Evolutionary conservation across 176 grass and related monocot species (phyloP).

Genomic region (Guadua angustifolia): DNA sequence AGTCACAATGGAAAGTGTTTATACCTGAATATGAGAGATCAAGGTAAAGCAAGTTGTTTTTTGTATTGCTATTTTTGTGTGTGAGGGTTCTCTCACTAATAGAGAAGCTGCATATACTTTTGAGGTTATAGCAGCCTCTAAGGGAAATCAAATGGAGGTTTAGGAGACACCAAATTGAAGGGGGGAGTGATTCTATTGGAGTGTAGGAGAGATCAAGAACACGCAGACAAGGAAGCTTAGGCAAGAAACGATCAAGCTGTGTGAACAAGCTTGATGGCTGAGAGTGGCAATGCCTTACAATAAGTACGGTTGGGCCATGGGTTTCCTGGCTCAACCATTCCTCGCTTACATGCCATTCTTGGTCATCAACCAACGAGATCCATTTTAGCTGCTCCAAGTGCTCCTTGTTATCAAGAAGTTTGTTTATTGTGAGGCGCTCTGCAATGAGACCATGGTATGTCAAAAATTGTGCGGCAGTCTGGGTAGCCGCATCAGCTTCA

Average conservation of each 20-base stretch:
- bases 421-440: neutral
- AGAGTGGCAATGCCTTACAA: neutral
- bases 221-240: neutral
- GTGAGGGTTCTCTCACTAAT: too few relatives aligned
- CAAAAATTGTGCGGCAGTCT: neutral
- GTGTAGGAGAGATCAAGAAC: constrained; percentile 42
- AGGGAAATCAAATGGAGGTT: constrained; percentile 19
- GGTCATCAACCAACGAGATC: neutral
- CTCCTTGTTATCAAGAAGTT: neutral
- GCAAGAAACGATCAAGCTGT: neutral
- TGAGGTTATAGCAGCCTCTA: neutral
- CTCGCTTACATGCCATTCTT: neutral
- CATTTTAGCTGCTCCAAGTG: neutral
- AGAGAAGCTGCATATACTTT: neutral
- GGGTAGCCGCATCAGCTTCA: neutral
- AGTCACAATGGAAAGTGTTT: rapidly evolving
- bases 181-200: neutral
- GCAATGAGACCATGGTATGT: neutral
- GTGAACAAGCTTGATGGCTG: neutral
- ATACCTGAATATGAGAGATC: constrained; percentile 9
- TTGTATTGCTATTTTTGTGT: too few relatives aligned
- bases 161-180: neutral
- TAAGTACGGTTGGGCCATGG: neutral
- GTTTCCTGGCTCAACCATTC: neutral
- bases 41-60: neutral